A percentile compares a stretch with the other conserved stretches of the same genome.
These are phyloP conservation scores for Cyclotella cryptica DNA, from an alignment of 108 stramenopile genomes.

Conservation along the genomic window DNA sequence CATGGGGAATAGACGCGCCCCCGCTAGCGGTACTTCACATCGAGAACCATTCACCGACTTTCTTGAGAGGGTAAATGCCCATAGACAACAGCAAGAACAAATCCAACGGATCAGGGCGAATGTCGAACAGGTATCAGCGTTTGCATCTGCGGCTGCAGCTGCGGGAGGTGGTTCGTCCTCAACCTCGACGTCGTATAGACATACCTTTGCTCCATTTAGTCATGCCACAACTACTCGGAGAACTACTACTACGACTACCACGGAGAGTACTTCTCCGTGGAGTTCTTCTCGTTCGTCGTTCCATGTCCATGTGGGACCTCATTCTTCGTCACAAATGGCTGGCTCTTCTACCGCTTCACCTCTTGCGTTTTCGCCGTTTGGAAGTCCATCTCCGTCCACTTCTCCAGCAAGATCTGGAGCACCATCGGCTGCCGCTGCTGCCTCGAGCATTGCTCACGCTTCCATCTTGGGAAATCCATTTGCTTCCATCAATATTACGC, in stretches of 20 bases:
- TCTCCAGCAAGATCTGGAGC: neutral
- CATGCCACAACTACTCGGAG: neutral
- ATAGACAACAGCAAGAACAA: conserved; percentile 11
- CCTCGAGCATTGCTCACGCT: neutral
- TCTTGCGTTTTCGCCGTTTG: neutral
- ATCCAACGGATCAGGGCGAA: neutral
- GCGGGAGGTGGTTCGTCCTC: neutral
- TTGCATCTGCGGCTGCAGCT: neutral
- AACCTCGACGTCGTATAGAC: too few relatives aligned
- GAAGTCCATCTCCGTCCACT: neutral
- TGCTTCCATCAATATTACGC: neutral
- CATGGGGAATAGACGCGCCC: neutral
- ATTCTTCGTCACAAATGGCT: neutral
- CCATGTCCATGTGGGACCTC: neutral
- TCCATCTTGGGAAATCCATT: conserved; percentile 1
- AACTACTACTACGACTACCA: neutral
- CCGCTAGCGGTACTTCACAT: neutral
- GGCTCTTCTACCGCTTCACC: neutral
- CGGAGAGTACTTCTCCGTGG: conserved; percentile 1
- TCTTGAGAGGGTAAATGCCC: conserved; percentile 11
- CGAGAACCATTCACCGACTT: neutral
- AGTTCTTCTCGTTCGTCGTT: neutral
- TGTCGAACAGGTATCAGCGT: neutral
- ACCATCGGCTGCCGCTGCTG: neutral
- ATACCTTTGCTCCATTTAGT: neutral